Evolutionary conservation across 2,329 filamentous ascomycete genomes (phyloP), one percentile per base, ranked within the genome.

Genomic region (Sarocladium kiliense): DNA sequence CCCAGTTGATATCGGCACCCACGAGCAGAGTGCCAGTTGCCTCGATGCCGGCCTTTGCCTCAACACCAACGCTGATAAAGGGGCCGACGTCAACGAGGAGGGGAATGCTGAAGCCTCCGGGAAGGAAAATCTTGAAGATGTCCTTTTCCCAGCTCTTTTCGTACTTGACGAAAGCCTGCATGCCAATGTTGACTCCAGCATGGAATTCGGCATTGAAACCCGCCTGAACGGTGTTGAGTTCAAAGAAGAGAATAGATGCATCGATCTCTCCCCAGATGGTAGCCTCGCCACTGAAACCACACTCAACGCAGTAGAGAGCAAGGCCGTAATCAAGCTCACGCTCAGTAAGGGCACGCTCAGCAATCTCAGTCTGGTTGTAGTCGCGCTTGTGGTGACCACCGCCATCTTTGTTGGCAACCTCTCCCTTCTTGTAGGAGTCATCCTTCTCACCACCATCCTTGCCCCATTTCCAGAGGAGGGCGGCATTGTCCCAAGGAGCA

Each of bases 121-220:
- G 36, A 19, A 39, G 36, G 36, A 27, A 27, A 25, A 25, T 39
- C 41, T 42, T 55, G 14, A 37, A 44, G n/a, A 47, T 19, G 27
- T 55, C 54, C 27, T 51, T 49, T 10, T 30, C 21, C 25, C 42
- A 36, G 14, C 16, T 26, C 54, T 57, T 57, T 9, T 57, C 53
- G 25, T 51, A 51, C 47, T 50, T 51, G 30, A 51, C 47, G 32
- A 36, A 51, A 12, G 47, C 47, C 14, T 51, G 27, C 36, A 54
- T 45, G 16, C 55, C 55, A 30, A 56, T 18, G n/a, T 56, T 53
- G 36, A 56, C 19, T n/a, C 55, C 55, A 25, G 55, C 55, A 18
- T 54, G 25, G 19, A 56, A 54, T 21, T 56, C 50, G 14, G 55
- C 55, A 21, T 45, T 54, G 36, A 56, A 34, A 19, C 55, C 55